Conservation (phyloP, 2,329 filamentous ascomycete species). For the Dactylonectria estremocensis region DNA sequence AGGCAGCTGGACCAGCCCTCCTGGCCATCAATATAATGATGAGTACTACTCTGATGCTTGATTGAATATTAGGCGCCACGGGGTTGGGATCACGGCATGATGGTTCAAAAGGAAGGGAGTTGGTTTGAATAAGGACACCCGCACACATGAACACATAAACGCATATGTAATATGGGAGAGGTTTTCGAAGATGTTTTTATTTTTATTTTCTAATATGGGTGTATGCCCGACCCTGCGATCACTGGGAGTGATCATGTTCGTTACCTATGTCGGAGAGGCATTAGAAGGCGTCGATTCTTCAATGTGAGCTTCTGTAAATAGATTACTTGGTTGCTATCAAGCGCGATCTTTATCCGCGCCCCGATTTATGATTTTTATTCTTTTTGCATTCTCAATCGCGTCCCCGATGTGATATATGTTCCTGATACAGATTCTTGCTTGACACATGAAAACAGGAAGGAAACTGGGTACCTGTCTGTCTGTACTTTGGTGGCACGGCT, state of each 20-base stretch:
- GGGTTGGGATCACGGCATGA: constrained; percentile 33
- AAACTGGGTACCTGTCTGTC: background rate
- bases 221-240: constrained; percentile 29
- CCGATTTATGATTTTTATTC: background rate
- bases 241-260: constrained; percentile 30
- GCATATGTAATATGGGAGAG: constrained; percentile 46
- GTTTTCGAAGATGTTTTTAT: constrained; percentile 33
- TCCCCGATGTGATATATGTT: background rate
- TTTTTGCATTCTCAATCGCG: background rate
- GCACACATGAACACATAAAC: constrained; percentile 37
- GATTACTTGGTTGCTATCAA: constrained; percentile 36
- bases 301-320: constrained; percentile 41
- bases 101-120: constrained; percentile 41
- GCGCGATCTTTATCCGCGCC: constrained; percentile 7
- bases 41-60: constrained; percentile 70
- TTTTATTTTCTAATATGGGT: constrained; percentile 42
- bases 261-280: constrained; percentile 46
- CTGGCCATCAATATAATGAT: constrained; percentile 65
- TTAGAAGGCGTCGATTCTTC: constrained; percentile 37
- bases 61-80: constrained; percentile 48
- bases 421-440: background rate
- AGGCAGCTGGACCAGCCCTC: constrained; percentile 61
- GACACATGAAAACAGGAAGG: background rate
- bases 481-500: background rate
- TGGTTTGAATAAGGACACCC: constrained; percentile 41